A percentile compares a stretch with the other conserved stretches of the same genome.
Conservation (phyloP, 169 alveolate genomes). For the Plasmodium vivax region DNA sequence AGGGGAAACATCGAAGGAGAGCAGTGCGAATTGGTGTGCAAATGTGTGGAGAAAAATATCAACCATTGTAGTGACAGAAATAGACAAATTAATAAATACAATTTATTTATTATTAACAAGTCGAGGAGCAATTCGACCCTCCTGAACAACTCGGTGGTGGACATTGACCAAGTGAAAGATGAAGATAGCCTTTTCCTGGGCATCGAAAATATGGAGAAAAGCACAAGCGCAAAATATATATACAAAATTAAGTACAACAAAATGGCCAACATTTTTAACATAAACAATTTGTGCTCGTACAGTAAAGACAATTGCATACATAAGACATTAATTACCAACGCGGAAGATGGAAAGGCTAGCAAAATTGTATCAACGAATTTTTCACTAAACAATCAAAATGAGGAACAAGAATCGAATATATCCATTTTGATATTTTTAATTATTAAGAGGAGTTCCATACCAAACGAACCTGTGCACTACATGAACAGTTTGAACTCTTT, state of each 20-base stretch:
- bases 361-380: slow-evolving; percentile 57
- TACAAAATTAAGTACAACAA: slow-evolving; percentile 62
- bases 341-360: slow-evolving; percentile 35
- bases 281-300: slow-evolving; percentile 14
- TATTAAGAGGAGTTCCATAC: background rate
- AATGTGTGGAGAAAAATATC: slow-evolving; percentile 55
- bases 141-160: slow-evolving; percentile 30
- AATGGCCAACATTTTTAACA: slow-evolving; percentile 58
- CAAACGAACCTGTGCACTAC: slow-evolving; percentile 26
- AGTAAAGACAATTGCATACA: slow-evolving; percentile 18
- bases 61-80: slow-evolving; percentile 39
- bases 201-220: slow-evolving; percentile 22
- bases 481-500: slow-evolving; percentile 23
- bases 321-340: background rate
- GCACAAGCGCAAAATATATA: slow-evolving; percentile 47
- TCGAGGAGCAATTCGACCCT: slow-evolving; percentile 28
- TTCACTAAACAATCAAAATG: slow-evolving; percentile 27
- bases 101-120: slow-evolving; percentile 62
- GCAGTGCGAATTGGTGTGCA: slow-evolving; percentile 64
- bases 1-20: slow-evolving; percentile 64
- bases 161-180: slow-evolving; percentile 60
- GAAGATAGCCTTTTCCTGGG: slow-evolving; percentile 56
- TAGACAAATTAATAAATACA: slow-evolving; percentile 65
- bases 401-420: slow-evolving; percentile 41
- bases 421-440: slow-evolving; percentile 51